Base-by-base conservation (phyloP, 345 rosid species). In the Combretum micranthum region DNA sequence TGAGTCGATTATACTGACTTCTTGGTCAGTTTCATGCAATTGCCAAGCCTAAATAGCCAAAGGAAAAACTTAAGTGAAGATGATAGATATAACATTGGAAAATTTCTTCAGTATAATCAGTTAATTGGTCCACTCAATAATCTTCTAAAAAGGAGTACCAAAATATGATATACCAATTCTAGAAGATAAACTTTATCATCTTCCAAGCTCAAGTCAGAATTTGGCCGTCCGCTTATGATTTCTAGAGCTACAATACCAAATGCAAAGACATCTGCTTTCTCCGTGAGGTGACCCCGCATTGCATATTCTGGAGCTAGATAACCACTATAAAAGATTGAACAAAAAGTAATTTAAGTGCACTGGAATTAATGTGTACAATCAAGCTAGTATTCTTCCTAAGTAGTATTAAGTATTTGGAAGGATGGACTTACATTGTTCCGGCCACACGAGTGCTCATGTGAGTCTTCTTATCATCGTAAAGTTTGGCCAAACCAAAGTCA, bases 161-260 rank as follows among this genome's bases (percentile, higher is more conserved):
- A n/a, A 19, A 20, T 6, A 2, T 13, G 20, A 17, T 63, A 23
- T 75, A 84, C 95, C 96, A 84, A 85, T 68, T 80, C 85, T 16
- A 88, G 93, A 73, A 85, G 90, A 72, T 81, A 88, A 9, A 71
- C 62, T 13, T 83, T 82, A 0, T n/a, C n/a, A n/a, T n/a, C n/a
- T n/a, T n/a, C n/a, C n/a, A n/a, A n/a, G n/a, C n/a, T n/a, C n/a
- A n/a, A n/a, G n/a, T n/a, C n/a, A n/a, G n/a, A n/a, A n/a, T n/a
- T n/a, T n/a, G n/a, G n/a, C n/a, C n/a, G n/a, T n/a, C n/a, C n/a
- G n/a, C n/a, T n/a, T n/a, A n/a, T n/a, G n/a, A n/a, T n/a, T n/a
- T n/a, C n/a, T n/a, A n/a, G n/a, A n/a, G n/a, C n/a, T n/a, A n/a
- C n/a, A n/a, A n/a, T n/a, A n/a, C n/a, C n/a, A n/a, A n/a, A n/a